A percentile compares a stretch with the other conserved stretches of the same genome.
Evolutionary conservation across 495 filamentous ascomycete genomes (phyloP).

Genomic region (Astrothelium subdiscretum): DNA sequence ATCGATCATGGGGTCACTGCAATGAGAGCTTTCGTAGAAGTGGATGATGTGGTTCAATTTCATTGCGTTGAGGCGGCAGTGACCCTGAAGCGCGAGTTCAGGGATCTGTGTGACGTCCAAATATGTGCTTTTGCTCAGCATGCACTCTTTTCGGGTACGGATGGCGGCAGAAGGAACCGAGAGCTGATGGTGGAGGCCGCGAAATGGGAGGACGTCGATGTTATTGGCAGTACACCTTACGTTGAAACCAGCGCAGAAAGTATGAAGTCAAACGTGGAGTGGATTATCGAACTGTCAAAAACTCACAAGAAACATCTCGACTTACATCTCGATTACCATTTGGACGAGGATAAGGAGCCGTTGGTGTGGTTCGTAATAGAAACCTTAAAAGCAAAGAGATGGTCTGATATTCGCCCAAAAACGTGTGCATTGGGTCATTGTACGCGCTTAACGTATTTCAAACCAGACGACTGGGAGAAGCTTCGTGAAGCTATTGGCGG

Average conservation of each 20-base stretch:
- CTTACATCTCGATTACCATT: constrained; percentile 63
- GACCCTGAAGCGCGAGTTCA: constrained; percentile 44
- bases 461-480: constrained; percentile 35
- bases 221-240: constrained; percentile 59
- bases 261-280: constrained; percentile 49
- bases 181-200: constrained; percentile 39
- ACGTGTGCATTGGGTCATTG: constrained; percentile 59
- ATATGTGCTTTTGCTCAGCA: constrained; percentile 68
- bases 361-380: constrained; percentile 43
- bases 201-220: constrained; percentile 38
- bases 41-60: constrained; percentile 49
- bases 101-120: constrained; percentile 46
- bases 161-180: constrained; percentile 36
- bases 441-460: constrained; percentile 51
- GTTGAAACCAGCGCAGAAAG: constrained; percentile 44
- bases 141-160: constrained; percentile 47
- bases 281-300: constrained; percentile 44
- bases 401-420: constrained; percentile 32
- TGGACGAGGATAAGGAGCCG: constrained; percentile 37
- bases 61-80: constrained; percentile 49
- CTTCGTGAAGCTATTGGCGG: constrained; percentile 36
- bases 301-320: constrained; percentile 47
- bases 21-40: constrained; percentile 64
- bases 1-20: constrained; percentile 54
- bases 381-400: constrained; percentile 35